Conservation (phyloP, 768 basidiomycete genomes). For the Gelatoporia subvermispora region DNA sequence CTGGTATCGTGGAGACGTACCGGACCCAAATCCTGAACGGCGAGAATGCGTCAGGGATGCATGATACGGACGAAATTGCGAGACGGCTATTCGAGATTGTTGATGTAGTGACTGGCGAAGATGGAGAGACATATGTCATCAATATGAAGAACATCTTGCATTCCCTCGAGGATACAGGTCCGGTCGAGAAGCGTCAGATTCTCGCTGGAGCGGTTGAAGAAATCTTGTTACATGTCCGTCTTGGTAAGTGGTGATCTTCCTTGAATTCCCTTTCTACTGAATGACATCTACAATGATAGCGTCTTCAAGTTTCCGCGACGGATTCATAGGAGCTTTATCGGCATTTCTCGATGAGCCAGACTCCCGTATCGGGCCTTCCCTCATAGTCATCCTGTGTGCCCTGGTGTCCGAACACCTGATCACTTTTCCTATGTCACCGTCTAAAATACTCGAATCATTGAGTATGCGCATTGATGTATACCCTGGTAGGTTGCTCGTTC, state of each 20-base stretch:
- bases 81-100: conserved; percentile 52
- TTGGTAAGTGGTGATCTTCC: conserved; percentile 33
- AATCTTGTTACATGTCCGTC: conserved; percentile 44
- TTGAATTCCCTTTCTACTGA: not conserved
- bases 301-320: conserved; percentile 31
- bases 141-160: conserved; percentile 40
- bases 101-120: conserved; percentile 38
- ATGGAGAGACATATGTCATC: conserved; percentile 57
- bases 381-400: conserved; percentile 65
- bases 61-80: conserved; percentile 38
- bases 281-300: not conserved
- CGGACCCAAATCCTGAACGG: conserved; percentile 40
- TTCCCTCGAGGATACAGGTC: conserved; percentile 30
- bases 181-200: conserved; percentile 33
- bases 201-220: conserved; percentile 55
- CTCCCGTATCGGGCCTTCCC: conserved; percentile 41
- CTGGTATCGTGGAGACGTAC: conserved; percentile 50
- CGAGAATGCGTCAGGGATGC: conserved; percentile 29
- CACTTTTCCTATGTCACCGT: conserved; percentile 44
- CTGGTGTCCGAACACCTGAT: conserved; percentile 59
- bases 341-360: conserved; percentile 36
- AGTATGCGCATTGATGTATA: conserved; percentile 35
- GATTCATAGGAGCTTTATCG: conserved; percentile 25
- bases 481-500: conserved; percentile 34
- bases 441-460: conserved; percentile 43